Base-by-base conservation (phyloP, 192 early-diverging fungal genomes). In the Entomortierella lignicola region DNA sequence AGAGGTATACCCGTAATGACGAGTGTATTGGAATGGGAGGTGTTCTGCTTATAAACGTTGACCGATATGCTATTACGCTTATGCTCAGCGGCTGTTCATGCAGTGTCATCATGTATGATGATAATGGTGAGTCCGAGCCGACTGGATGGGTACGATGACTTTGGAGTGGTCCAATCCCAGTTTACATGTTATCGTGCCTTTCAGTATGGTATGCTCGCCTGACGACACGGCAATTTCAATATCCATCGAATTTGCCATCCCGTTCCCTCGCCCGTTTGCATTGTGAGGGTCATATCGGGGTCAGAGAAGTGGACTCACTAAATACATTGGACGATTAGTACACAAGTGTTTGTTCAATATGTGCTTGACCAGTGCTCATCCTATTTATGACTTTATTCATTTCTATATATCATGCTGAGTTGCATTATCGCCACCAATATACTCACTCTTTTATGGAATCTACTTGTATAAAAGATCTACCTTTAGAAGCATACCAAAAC, bases 201-300 rank as follows among this genome's bases (percentile, higher is more conserved):
- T 50, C 48, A 50, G 48, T 50, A 50, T 50, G 48, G 48, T 50
- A 23, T 50, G 21, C 48, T 50, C 48, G 48, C 48, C 15, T 50
- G 48, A 50, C 48, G 21, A 21, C 17, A 50, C 10, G 48, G 20
- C 15, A 21, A 50, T 50, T 50, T 50, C 34, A 37, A 10, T 37
- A 37, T 37, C 34, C 10, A 37, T 10, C 34, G 34, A 50, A 8
- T 50, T 3, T 21, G 48, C 48, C 48, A 50, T 3, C 48, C 48
- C 17, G 17, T 50, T 10, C 17, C 21, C 7, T 50, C 20, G 17
- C 15, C 48, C 48, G 48, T 15, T 50, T 50, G 48, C 48, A 50
- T 15, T 50, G 15, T 23, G 21, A 50, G 48, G 48, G 48, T 50
- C 7, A 50, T 50, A 17, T 10, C 7, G 21, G 48, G 4, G 48